Evolutionary conservation across 805 yeast species (phyloP), one percentile per base, ranked within the genome.

Genomic region (Candida ponderosae): DNA sequence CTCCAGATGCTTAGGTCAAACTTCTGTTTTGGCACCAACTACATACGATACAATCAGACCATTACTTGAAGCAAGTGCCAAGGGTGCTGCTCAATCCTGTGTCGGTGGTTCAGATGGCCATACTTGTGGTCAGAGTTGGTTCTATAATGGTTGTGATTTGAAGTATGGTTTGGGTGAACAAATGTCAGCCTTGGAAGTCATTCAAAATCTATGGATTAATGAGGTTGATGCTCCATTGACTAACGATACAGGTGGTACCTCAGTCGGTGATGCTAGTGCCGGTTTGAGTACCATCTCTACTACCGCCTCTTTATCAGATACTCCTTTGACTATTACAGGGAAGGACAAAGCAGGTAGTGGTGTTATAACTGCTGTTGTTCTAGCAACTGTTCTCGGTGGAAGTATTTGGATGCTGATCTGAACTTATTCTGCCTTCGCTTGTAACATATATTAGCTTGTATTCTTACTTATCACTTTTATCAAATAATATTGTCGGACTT

Each of bases 261-360:
- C 81, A 2, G 55, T 51, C 0, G 81, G 85, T 43, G 65, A 76
- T 43, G 70, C 74, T 4, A 60, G 68, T 31, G 76, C 73, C 8
- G 81, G 79, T 35, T 55, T 70, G 7, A 53, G 60, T 42, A 46
- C 72, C 2, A 58, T 57, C 1, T 60, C 68, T 15, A 45, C 63
- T 6, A 56, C 63, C 24, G 4, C 28, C 3, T 8, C 28, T 47
- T 47, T 46, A 50, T 50, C 36, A 41, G 50, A 29, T 15, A 24
- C 74, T 46, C 54, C 52, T 32, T 56, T 80, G 34, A 61, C 56
- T 1, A 75, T 88, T 31, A 64, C 76, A 1, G 57, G 65, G 0
- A 76, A 74, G 41, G 96, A 86, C 53, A 74, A 70, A 49, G 96
- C 87, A 2, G 97, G 97, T 35, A 96, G 97, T 1, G 95, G 94